phyloP scores from a whole-genome alignment of 2,329 filamentous ascomycete species.

The Apiospora hydei region DNA sequence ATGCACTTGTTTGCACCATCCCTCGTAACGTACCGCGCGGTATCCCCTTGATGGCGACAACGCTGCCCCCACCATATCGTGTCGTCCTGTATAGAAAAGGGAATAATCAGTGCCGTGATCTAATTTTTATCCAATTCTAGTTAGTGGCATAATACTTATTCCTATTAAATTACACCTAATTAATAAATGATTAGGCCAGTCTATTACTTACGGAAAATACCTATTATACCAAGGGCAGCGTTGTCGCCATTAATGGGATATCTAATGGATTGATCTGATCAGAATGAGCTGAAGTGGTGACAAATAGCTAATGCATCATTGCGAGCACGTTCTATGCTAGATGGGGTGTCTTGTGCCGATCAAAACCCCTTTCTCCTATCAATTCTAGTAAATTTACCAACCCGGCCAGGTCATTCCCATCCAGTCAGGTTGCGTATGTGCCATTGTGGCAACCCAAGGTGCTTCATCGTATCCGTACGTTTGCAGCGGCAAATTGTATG shows the following conservation, averaged over 20 bases:
- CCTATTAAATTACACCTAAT: too few species aligned
- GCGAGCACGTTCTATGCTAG: neutral
- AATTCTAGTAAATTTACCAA: neutral
- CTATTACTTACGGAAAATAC: too few species aligned
- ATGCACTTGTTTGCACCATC: neutral
- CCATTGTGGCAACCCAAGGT: slow-evolving; percentile 78
- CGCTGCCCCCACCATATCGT: too few species aligned
- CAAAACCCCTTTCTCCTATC: neutral
- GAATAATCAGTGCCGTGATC: too few species aligned
- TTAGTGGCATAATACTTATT: too few species aligned
- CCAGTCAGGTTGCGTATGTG: slow-evolving; percentile 69
- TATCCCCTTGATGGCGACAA: too few species aligned
- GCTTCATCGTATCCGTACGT: slow-evolving; percentile 68
- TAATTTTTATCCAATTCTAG: too few species aligned
- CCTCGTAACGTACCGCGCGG: neutral
- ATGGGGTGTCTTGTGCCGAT: too few species aligned
- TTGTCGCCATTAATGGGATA: too few species aligned
- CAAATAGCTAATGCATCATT: neutral
- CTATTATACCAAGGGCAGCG: too few species aligned
- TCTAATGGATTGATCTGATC: neutral
- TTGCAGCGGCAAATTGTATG: slow-evolving; percentile 81
- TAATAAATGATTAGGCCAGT: too few species aligned
- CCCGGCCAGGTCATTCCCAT: slow-evolving; percentile 51
- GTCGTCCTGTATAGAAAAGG: too few species aligned
- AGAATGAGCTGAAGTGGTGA: neutral